These are phyloP conservation scores for Castanospermum australe DNA, from an alignment of 306 rosid genomes.

Conservation along the genomic window DNA sequence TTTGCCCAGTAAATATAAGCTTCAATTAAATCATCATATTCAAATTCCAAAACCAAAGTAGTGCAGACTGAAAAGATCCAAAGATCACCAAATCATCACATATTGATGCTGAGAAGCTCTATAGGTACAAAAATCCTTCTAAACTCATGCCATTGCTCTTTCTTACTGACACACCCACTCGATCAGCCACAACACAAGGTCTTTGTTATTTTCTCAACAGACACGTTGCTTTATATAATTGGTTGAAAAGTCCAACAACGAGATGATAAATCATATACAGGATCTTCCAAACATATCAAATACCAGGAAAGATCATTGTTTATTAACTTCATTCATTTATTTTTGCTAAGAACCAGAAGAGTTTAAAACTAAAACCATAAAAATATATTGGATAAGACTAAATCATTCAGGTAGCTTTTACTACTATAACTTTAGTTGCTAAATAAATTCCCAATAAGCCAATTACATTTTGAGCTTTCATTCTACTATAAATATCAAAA, in stretches of 20 bases:
- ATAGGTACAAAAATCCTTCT: background rate
- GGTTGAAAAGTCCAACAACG: background rate
- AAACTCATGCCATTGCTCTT: slow-evolving; percentile 3
- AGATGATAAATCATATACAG: background rate
- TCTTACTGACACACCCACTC: background rate
- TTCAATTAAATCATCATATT: background rate
- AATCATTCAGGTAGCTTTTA: slow-evolving; percentile 5
- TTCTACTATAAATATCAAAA: slow-evolving; percentile 7
- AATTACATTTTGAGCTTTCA: slow-evolving; percentile 13
- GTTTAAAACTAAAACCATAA: background rate
- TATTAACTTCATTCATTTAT: background rate
- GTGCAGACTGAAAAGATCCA: background rate
- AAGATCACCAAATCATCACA: background rate
- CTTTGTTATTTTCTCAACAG: background rate
- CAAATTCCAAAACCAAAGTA: slow-evolving; percentile 5
- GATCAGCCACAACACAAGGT: background rate
- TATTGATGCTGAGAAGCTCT: background rate
- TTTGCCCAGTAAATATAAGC: slow-evolving; percentile 17
- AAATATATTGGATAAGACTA: background rate
- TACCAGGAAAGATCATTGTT: background rate
- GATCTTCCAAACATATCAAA: background rate
- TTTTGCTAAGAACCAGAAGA: background rate
- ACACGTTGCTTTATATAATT: background rate
- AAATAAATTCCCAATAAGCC: background rate
- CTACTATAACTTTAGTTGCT: background rate